Evolutionary conservation across 106 monocot species (phyloP).

Genomic region (Phalaenopsis equestris): DNA sequence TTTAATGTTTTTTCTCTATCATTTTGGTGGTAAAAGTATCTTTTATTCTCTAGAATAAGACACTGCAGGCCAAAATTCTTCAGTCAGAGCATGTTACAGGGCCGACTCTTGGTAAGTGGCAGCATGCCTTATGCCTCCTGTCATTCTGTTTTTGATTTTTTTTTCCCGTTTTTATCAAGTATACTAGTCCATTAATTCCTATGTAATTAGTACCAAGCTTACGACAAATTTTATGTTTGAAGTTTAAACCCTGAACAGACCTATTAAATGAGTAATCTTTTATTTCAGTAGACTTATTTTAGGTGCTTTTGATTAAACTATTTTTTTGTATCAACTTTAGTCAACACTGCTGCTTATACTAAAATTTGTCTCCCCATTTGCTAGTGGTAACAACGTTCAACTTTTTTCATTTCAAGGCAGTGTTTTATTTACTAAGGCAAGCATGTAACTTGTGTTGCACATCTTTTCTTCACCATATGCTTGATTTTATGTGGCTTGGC

Average conservation of each 20-base stretch:
- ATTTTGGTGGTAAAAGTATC: not conserved
- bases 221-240: not conserved
- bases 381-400: not conserved
- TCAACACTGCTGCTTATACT: not conserved
- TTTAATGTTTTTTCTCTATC: not conserved
- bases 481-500: not conserved
- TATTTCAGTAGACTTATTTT: not conserved
- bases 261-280: not conserved
- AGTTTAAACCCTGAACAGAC: not conserved
- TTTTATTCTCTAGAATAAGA: slow-evolving; percentile 56
- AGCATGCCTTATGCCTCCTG: not conserved
- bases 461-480: not conserved
- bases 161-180: not conserved
- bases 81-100: slow-evolving; percentile 35
- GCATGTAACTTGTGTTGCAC: not conserved
- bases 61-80: slow-evolving; percentile 51
- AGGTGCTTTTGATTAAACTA: not conserved
- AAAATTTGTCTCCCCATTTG: not conserved
- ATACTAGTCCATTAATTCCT: not conserved
- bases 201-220: not conserved
- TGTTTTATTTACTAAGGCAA: not conserved
- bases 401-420: not conserved
- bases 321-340: not conserved
- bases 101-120: slow-evolving; percentile 40
- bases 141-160: too few species aligned